Evolutionary conservation across 306 rosid species (phyloP), one percentile per base, ranked within the genome.

Genomic region (Cicer arietinum): DNA sequence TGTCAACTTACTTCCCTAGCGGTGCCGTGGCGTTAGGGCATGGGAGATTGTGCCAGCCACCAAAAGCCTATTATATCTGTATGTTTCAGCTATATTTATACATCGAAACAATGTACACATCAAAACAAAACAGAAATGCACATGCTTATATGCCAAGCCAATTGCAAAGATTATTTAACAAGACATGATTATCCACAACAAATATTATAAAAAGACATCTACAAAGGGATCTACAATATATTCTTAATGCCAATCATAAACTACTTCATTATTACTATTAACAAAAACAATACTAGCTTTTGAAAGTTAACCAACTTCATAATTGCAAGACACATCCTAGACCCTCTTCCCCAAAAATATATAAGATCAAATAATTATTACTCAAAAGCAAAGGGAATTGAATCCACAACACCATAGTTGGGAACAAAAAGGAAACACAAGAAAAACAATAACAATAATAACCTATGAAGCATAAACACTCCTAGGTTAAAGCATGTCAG

Each of bases 311-410:
- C 10, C 73, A 75, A 69, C 43, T 43, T 70, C 78, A 46, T 71
- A 64, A 43, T 10, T 42, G 13, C 37, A 65, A 42, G 70, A 65
- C 39, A 43, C 70, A 46, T 8, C 50, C 41, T 30, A 57, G 60
- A 54, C 61, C n/a, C 46, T 25, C 45, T 52, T 44, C 71, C 67
- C 45, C 52, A 44, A 10, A 30, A 61, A 18, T 41, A 65, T 42
- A 56, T 69, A 83, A 70, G 42, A 70, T 35, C 71, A 56, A 58
- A 47, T 16, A 52, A 80, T 51, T 64, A 58, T 59, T 59, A 44
- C 72, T 43, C 20, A 13, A 18, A 71, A 52, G 16, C 39, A 40
- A 71, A 37, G 50, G 16, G 14, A 6, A 44, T 7, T 13, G 10
- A 78, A 51, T 9, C 41, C 42, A 22, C 5, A 57, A 25, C 63